These are phyloP conservation scores for Casuarina equisetifolia DNA, from an alignment of 306 rosid genomes.

Conservation along the genomic window DNA sequence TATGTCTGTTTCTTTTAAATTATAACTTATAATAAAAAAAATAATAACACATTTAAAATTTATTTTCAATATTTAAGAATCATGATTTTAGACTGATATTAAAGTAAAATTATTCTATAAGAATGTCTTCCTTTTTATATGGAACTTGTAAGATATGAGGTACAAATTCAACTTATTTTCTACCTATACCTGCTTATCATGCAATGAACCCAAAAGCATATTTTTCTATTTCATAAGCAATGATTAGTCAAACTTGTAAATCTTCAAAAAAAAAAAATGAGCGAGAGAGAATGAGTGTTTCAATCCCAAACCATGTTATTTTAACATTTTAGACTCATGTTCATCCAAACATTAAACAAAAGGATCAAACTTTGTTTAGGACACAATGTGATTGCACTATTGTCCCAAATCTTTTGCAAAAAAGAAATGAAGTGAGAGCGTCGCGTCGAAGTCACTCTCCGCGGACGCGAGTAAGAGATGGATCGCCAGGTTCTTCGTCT, in stretches of 20 bases:
- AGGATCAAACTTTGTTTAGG: background rate
- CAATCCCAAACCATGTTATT: background rate
- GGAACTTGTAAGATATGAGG: too few relatives aligned
- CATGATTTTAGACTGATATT: too few relatives aligned
- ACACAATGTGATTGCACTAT: background rate
- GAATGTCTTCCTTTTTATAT: too few relatives aligned
- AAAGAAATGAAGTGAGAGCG: slow-evolving; percentile 10
- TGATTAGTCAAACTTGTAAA: background rate
- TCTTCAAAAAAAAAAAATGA: background rate
- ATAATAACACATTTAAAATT: too few relatives aligned
- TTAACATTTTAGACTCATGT: background rate
- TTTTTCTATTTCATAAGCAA: too few relatives aligned
- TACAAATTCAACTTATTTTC: too few relatives aligned
- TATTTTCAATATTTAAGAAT: too few relatives aligned
- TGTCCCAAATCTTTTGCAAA: background rate
- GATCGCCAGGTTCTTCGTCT: slow-evolving; percentile 17
- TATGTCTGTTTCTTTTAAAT: too few relatives aligned
- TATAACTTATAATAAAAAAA: too few relatives aligned
- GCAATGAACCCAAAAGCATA: too few relatives aligned
- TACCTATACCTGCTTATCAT: too few relatives aligned
- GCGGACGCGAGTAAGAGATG: slow-evolving; percentile 21
- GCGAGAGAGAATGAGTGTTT: background rate
- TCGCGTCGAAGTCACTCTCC: slow-evolving; percentile 54
- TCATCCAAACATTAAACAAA: background rate
- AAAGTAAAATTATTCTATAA: too few relatives aligned